A percentile compares a stretch with the other conserved stretches of the same genome.
phyloP scores from a whole-genome alignment of 352 stramenopile genomes.

The Globisporangium apiculatum region DNA sequence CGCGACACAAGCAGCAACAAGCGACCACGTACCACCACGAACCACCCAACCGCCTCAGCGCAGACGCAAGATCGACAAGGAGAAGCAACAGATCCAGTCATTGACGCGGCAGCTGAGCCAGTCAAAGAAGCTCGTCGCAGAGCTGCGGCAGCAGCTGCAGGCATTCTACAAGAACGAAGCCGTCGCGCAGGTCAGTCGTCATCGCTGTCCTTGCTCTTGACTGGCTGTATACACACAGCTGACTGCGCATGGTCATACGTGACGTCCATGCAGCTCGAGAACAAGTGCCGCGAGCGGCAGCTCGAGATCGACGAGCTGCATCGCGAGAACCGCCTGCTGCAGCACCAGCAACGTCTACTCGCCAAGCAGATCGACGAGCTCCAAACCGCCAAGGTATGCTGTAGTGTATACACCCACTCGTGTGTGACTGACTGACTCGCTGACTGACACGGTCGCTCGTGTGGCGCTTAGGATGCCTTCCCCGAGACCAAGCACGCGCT shows the following conservation, averaged over 20 bases:
- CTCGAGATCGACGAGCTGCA: constrained; percentile 45
- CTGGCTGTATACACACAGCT: too few relatives aligned
- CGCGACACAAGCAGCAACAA: not conserved
- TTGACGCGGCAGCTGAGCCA: constrained; percentile 36
- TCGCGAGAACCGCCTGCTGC: constrained; percentile 50
- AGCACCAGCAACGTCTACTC: constrained; percentile 44
- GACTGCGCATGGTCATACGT: too few relatives aligned
- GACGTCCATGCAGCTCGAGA: constrained; percentile 35
- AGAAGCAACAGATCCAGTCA: constrained; percentile 11
- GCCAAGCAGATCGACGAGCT: constrained; percentile 57
- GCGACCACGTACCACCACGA: not conserved
- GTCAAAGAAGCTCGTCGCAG: constrained; percentile 34
- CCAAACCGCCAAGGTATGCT: constrained; percentile 35
- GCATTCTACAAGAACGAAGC: constrained; percentile 41
- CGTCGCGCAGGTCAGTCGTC: constrained; percentile 29
- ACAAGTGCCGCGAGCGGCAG: constrained; percentile 58
- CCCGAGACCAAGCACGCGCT: constrained; percentile 38
- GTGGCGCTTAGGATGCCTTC: constrained; percentile 29
- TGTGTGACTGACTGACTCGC: not conserved
- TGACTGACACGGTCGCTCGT: not conserved
- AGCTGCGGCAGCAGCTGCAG: constrained; percentile 42
- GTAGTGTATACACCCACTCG: not conserved
- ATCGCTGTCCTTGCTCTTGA: not conserved
- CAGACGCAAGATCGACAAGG: constrained; percentile 5
- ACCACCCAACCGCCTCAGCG: not conserved